Percentiles rank a stretch among this genome's conserved stretches.
Evolutionary conservation across 2,329 filamentous ascomycete genomes (phyloP).

Genomic region (Cyphellophora europaea): DNA sequence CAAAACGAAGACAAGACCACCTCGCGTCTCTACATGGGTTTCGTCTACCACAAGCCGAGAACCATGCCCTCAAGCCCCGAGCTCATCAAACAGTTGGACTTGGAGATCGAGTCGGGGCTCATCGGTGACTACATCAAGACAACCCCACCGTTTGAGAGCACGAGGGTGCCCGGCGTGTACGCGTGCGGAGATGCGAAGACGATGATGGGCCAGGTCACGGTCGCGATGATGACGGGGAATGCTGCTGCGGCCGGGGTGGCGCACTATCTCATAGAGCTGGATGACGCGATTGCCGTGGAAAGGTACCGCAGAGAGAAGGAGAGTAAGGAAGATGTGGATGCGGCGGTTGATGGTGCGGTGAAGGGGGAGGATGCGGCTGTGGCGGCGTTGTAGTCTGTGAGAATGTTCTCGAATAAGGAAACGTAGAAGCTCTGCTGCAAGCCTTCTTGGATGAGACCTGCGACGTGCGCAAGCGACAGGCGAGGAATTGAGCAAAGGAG

Average conservation of each 20-base stretch:
- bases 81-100: not conserved
- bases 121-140: not conserved
- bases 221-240: not conserved
- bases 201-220: not conserved
- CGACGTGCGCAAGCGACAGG: too few species aligned
- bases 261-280: not conserved
- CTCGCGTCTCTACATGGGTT: conserved; percentile 3
- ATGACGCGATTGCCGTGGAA: not conserved
- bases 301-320: too few species aligned
- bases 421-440: too few species aligned
- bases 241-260: not conserved
- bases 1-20: not conserved
- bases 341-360: not conserved
- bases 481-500: too few species aligned
- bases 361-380: too few species aligned
- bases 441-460: too few species aligned
- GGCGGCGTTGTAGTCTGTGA: too few species aligned
- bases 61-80: not conserved
- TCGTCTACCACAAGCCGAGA: conserved; percentile 5
- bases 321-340: too few species aligned
- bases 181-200: not conserved
- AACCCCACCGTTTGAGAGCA: not conserved
- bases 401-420: too few species aligned
- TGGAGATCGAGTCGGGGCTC: not conserved
- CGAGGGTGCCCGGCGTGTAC: conserved; percentile 1